These are phyloP conservation scores for Venturiaceae sp. DNA, from an alignment of 2,329 filamentous ascomycete genomes.

Conservation along the genomic window DNA sequence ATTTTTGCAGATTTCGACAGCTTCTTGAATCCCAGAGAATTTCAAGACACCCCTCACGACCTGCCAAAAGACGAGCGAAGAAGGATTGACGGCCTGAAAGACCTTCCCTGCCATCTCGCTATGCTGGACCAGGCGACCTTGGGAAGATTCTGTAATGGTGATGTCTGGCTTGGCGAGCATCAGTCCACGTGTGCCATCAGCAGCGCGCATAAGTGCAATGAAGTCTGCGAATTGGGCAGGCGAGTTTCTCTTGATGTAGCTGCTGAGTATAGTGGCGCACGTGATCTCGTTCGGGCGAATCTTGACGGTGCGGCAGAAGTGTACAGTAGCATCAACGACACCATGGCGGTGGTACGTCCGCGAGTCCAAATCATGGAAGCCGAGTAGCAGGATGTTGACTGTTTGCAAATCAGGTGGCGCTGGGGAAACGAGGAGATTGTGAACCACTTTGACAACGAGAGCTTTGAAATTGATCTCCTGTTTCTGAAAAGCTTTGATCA, in stretches of 20 bases:
- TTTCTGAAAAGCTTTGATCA: constrained; percentile 10
- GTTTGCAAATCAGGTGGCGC: constrained; percentile 57
- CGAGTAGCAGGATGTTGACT: constrained; percentile 61
- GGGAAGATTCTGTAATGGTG: constrained; percentile 19
- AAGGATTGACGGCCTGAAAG: constrained; percentile 5
- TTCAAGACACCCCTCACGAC: constrained; percentile 4
- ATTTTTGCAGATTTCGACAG: constrained; percentile 2
- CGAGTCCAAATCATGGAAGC: constrained; percentile 36
- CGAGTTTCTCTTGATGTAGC: constrained; percentile 24
- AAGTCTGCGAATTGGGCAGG: constrained; percentile 25
- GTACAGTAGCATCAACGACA: constrained; percentile 16
- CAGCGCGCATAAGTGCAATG: constrained; percentile 32
- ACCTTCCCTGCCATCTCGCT: background rate
- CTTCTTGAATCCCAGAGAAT: constrained; percentile 3
- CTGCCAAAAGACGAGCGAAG: background rate
- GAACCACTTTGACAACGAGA: constrained; percentile 34
- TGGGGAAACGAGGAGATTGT: constrained; percentile 55
- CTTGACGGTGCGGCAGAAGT: constrained; percentile 22
- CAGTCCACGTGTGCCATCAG: constrained; percentile 20
- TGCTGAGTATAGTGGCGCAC: constrained; percentile 27
- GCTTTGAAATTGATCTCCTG: constrained; percentile 7
- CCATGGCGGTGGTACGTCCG: background rate
- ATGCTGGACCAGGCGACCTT: constrained; percentile 12
- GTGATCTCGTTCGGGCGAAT: constrained; percentile 37
- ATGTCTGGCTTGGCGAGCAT: constrained; percentile 30